A percentile compares a stretch with the other conserved stretches of the same genome.
Conservation (phyloP, 805 yeast species). For the Teunomyces stri region DNA sequence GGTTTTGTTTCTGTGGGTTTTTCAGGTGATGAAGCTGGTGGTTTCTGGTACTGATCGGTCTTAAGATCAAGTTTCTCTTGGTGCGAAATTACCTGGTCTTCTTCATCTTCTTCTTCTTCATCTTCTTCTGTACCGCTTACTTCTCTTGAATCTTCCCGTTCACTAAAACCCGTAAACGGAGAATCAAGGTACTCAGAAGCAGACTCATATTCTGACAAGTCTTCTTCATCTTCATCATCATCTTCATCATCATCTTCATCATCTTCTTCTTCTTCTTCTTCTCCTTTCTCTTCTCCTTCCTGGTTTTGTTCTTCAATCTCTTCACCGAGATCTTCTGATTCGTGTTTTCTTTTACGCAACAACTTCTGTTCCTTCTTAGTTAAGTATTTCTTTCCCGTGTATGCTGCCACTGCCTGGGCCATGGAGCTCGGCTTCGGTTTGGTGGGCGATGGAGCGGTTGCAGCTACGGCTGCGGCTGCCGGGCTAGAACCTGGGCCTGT, state of each 20-base stretch:
- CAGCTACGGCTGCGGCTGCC: conserved; percentile 6
- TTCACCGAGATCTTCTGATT: conserved; percentile 17
- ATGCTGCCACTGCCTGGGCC: conserved; percentile 60
- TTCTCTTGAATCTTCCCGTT: conserved; percentile 7
- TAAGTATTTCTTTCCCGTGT: conserved; percentile 53
- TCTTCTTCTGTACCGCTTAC: conserved; percentile 6
- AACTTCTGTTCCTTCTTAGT: conserved; percentile 44
- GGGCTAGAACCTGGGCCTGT: neutral
- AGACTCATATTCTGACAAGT: conserved; percentile 27
- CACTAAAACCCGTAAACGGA: conserved; percentile 4
- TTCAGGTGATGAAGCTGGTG: conserved; percentile 7
- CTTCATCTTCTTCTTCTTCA: conserved; percentile 13
- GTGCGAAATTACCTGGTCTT: conserved; percentile 7
- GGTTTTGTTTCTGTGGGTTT: conserved; percentile 4
- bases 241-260: conserved; percentile 14
- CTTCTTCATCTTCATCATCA: conserved; percentile 13
- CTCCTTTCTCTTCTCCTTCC: conserved; percentile 14
- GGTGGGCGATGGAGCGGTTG: conserved; percentile 6
- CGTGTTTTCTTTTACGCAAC: conserved; percentile 21
- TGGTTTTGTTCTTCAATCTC: neutral
- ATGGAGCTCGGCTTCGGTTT: conserved; percentile 43
- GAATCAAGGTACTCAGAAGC: conserved; percentile 30
- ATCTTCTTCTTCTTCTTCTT: conserved; percentile 10
- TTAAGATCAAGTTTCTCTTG: conserved; percentile 10
- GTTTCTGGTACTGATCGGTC: conserved; percentile 14